These are phyloP conservation scores for Sordaria brevicollis DNA, from an alignment of 495 filamentous ascomycete species.

Conservation along the genomic window DNA sequence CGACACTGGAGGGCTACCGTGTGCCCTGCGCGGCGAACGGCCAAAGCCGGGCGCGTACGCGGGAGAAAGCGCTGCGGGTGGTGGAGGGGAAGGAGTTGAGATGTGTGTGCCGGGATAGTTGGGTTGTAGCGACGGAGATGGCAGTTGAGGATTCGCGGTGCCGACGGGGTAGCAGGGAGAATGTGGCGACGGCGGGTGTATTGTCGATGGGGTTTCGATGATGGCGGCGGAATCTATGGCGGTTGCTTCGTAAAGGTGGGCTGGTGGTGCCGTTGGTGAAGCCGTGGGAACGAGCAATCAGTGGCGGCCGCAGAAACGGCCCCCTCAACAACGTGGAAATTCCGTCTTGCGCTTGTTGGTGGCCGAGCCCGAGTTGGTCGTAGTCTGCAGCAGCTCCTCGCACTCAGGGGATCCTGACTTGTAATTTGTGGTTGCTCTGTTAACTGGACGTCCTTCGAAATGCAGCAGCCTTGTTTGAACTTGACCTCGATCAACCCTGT, in stretches of 20 bases:
- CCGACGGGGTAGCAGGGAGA: background rate
- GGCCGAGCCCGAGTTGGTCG: background rate
- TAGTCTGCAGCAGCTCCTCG: too few species aligned
- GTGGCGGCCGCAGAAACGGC: constrained; percentile 34
- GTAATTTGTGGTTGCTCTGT: background rate
- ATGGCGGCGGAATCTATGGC: constrained; percentile 25
- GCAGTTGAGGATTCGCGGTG: constrained; percentile 21
- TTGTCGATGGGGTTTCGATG: background rate
- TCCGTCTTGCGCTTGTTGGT: background rate
- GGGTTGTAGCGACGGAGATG: constrained; percentile 27
- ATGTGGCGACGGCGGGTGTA: background rate
- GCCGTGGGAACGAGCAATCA: constrained; percentile 33
- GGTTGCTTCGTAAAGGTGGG: constrained; percentile 21
- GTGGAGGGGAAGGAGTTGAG: constrained; percentile 10
- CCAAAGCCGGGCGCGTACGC: constrained; percentile 5
- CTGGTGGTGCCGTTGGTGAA: constrained; percentile 28
- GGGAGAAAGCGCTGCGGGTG: constrained; percentile 10
- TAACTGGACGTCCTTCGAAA: background rate
- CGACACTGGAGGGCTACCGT: constrained; percentile 23
- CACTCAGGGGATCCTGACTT: background rate
- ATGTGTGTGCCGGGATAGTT: constrained; percentile 19
- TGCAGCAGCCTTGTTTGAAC: background rate
- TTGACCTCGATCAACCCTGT: background rate
- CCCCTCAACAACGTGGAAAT: constrained; percentile 11
- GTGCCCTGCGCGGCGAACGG: constrained; percentile 27